Evolutionary conservation across 805 yeast species (phyloP), one percentile per base, ranked within the genome.

Genomic region (Hanseniaspora clermontiae): DNA sequence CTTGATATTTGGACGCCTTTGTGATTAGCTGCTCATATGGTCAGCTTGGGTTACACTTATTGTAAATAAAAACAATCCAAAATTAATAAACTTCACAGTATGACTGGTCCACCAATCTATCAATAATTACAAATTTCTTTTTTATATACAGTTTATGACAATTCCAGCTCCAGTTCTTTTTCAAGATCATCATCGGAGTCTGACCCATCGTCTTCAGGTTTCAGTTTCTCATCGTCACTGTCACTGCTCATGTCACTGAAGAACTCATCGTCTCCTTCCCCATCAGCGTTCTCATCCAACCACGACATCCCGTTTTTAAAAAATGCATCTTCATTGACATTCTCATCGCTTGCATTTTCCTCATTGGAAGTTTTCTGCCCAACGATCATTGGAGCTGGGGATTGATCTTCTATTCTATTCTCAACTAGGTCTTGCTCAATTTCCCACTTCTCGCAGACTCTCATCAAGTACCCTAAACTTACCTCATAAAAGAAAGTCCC

Each of bases 181-280:
- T 57, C 58, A 5, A 50, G 43, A 45, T 56, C 56, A 24, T 51
- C 27, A 29, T 50, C 58, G n/a, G 57, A 59, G 10, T 60, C 62
- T 17, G 57, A 57, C 3, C 32, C 59, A 39, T 55, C 59, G 24
- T 52, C 59, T 19, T 56, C 59, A 24, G 42, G 51, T 15, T 43
- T 49, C 5, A 45, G 53, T 31, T 57, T 55, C 29, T 38, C 45
- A 27, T 57, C 40, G 31, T 60, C 64, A 5, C 60, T 66, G 3
- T 59, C 63, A 2, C 62, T 69, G 36, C 63, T 67, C 34, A 64
- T 62, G 14, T 62, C 66, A 32, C 62, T 66, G 52, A 66, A 69
- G 56, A 66, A 68, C 34, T 63, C 66, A n/a, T 65, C 69, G 27
- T 64, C 69, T 24, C 65, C 68, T 43, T 65, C 65, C 14, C 64